Conservation (phyloP, 1,139 yeast genomes). For the Blastobotrys ciferrii region DNA sequence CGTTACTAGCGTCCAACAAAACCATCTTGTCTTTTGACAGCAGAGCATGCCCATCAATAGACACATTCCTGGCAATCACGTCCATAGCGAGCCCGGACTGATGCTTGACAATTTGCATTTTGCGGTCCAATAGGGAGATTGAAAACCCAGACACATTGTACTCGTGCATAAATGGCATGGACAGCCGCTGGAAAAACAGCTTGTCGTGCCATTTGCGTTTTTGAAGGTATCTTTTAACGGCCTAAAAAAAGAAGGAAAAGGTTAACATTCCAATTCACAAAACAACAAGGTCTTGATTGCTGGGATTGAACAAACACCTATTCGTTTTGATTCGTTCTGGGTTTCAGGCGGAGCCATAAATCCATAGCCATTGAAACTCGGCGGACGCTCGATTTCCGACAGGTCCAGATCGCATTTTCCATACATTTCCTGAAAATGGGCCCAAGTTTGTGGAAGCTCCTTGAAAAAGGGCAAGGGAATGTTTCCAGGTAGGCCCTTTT, state of each 20-base stretch:
- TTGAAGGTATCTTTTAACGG: slow-evolving; percentile 44
- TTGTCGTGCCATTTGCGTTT: slow-evolving; percentile 53
- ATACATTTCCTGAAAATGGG: slow-evolving; percentile 62
- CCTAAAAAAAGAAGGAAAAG: slow-evolving; percentile 14
- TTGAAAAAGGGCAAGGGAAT: slow-evolving; percentile 21
- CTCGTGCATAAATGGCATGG: slow-evolving; percentile 35
- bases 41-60: slow-evolving; percentile 66
- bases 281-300: not conserved
- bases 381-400: slow-evolving; percentile 55
- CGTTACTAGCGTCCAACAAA: slow-evolving; percentile 57
- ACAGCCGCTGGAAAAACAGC: slow-evolving; percentile 42
- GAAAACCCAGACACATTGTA: slow-evolving; percentile 52
- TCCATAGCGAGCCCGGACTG: slow-evolving; percentile 45
- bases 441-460: slow-evolving; percentile 45
- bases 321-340: slow-evolving; percentile 28
- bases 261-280: not conserved
- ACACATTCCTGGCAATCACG: slow-evolving; percentile 46
- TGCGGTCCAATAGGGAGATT: slow-evolving; percentile 54
- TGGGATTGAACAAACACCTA: slow-evolving; percentile 15
- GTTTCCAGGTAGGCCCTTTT: slow-evolving; percentile 23
- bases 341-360: slow-evolving; percentile 56
- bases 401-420: slow-evolving; percentile 57
- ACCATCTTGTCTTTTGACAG: slow-evolving; percentile 55
- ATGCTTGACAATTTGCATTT: slow-evolving; percentile 49
- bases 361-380: slow-evolving; percentile 47